These are phyloP conservation scores for Lachnellula suecica DNA, from an alignment of 2,329 filamentous ascomycete genomes.

Conservation along the genomic window DNA sequence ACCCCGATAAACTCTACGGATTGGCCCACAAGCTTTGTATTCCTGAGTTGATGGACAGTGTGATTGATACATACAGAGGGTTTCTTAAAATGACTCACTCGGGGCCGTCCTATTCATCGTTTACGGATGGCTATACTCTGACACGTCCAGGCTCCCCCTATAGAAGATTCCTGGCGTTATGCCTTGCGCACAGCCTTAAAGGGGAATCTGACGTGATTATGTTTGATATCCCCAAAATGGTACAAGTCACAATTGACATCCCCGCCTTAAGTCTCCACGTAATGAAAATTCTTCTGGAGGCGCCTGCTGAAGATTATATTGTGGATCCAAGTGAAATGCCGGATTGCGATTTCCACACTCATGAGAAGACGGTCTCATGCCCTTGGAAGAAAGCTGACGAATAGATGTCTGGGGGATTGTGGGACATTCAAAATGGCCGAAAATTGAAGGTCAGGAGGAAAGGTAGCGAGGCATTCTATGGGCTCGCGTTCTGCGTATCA, in stretches of 20 bases:
- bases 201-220: background rate
- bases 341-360: background rate
- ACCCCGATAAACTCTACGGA: background rate
- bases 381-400: background rate
- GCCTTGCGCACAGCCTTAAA: background rate
- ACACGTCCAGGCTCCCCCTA: background rate
- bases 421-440: too few relatives aligned
- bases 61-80: background rate
- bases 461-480: too few relatives aligned
- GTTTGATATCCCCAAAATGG: background rate
- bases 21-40: constrained; percentile 8
- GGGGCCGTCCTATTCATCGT: background rate
- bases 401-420: too few relatives aligned
- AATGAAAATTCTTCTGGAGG: background rate
- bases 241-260: background rate
- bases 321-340: background rate
- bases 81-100: background rate
- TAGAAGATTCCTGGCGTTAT: background rate
- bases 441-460: too few relatives aligned
- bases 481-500: too few relatives aligned
- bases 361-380: background rate
- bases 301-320: background rate
- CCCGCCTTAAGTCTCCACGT: background rate
- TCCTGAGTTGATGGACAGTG: constrained; percentile 7
- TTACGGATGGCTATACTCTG: background rate